phyloP scores from a whole-genome alignment of 1,284 basidiomycete genomes.

The Apiotrichum laibachii region DNA sequence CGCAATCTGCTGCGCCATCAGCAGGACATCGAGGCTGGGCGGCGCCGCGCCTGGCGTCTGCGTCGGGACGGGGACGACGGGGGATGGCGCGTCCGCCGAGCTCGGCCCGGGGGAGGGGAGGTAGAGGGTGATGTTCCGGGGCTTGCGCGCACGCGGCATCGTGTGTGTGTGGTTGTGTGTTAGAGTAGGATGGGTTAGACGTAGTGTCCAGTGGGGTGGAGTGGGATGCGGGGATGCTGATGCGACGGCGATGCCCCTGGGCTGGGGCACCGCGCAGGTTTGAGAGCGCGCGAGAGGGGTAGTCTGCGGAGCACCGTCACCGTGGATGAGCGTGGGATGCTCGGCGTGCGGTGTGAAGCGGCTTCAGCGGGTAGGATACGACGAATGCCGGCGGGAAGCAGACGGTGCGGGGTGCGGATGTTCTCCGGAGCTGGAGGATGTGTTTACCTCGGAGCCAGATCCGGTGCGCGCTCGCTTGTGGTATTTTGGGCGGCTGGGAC shows the following conservation, averaged over 20 bases:
- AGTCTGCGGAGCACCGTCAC: no score
- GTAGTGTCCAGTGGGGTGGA: neutral
- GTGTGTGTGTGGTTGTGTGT: neutral
- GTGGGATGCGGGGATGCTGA: neutral
- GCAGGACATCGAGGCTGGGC: constrained; percentile 32
- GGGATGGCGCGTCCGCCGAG: neutral
- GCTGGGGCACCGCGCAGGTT: no score
- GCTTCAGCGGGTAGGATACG: no score
- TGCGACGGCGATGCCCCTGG: neutral
- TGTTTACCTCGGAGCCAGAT: no score
- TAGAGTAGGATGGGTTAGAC: neutral
- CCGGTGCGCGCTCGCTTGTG: no score
- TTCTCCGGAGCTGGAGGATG: no score
- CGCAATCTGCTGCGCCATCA: constrained; percentile 37
- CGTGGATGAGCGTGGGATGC: no score
- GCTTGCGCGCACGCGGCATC: constrained; percentile 30
- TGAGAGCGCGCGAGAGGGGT: no score
- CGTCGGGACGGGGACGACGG: neutral
- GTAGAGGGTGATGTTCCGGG: constrained; percentile 31
- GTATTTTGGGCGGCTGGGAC: no score
- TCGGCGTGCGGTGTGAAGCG: no score
- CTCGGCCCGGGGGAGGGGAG: constrained; percentile 22
- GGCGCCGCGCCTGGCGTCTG: neutral
- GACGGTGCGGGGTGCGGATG: no score
- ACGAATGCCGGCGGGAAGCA: no score